phyloP scores from a whole-genome alignment of 2,329 filamentous ascomycete species.

The Cladorrhinum sp. region DNA sequence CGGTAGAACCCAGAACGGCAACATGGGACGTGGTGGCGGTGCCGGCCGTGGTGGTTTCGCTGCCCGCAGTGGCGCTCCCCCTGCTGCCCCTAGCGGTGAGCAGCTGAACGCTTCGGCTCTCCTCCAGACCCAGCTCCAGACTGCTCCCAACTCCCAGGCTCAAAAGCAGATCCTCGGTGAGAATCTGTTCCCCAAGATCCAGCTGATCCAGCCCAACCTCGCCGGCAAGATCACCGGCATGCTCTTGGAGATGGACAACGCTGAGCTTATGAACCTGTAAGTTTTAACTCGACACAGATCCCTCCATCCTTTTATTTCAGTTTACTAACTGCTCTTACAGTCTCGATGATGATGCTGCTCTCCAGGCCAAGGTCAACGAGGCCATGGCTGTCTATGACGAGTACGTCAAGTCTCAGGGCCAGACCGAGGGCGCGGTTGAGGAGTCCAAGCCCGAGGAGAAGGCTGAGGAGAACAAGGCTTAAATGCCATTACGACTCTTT shows the following conservation, averaged over 20 bases:
- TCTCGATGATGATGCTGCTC: slow-evolving; percentile 82
- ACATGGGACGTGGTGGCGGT: slow-evolving; percentile 42
- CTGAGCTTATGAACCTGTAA: slow-evolving; percentile 92
- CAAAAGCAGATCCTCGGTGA: slow-evolving; percentile 99
- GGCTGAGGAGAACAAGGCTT: slow-evolving; percentile 54
- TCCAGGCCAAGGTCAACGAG: slow-evolving; percentile 95
- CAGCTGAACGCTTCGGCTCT: slow-evolving; percentile 43
- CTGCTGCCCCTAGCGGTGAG: slow-evolving; percentile 35
- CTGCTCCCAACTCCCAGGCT: slow-evolving; percentile 59
- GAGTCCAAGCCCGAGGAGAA: slow-evolving; percentile 49
- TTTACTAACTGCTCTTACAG: slow-evolving; percentile 43
- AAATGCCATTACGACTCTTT: slow-evolving; percentile 29
- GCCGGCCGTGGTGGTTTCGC: slow-evolving; percentile 39
- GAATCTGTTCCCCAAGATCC: slow-evolving; percentile 97
- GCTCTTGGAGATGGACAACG: slow-evolving; percentile 99
- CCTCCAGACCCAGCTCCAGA: slow-evolving; percentile 57
- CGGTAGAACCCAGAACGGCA: slow-evolving; percentile 48
- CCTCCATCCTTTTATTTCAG: not conserved
- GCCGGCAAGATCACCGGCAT: slow-evolving; percentile 99
- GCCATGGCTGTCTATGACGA: slow-evolving; percentile 97
- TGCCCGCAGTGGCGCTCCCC: slow-evolving; percentile 43
- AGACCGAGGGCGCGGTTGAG: slow-evolving; percentile 38
- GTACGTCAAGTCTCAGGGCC: slow-evolving; percentile 84
- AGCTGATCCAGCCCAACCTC: slow-evolving; percentile 87
- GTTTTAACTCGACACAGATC: slow-evolving; percentile 39